A percentile compares a stretch with the other conserved stretches of the same genome.
Evolutionary conservation across 2,329 filamentous ascomycete genomes (phyloP).

Genomic region (Trichoderma hamatum): DNA sequence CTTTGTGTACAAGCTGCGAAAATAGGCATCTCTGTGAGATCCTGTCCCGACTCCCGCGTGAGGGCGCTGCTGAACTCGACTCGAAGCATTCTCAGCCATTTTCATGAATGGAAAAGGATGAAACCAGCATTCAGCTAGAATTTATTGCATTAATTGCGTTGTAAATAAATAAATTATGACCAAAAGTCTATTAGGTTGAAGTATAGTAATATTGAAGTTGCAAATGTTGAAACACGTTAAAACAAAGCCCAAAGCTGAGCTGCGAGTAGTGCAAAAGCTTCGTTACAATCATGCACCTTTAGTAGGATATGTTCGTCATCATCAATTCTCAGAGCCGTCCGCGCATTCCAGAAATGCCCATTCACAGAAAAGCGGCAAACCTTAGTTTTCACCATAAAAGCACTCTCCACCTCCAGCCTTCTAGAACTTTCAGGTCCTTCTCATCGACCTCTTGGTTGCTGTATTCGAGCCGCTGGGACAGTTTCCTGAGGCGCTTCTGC

Average conservation of each 20-base stretch:
- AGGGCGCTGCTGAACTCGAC: background rate
- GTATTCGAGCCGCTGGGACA: constrained; percentile 52
- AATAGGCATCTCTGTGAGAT: constrained; percentile 37
- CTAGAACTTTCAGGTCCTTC: constrained; percentile 52
- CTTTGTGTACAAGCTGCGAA: constrained; percentile 45
- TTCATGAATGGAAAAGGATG: background rate
- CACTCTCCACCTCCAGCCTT: constrained; percentile 61
- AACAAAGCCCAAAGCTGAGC: background rate
- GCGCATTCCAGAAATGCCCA: constrained; percentile 4
- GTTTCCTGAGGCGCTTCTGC: constrained; percentile 52
- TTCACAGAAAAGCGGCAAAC: constrained; percentile 11
- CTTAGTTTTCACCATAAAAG: constrained; percentile 42
- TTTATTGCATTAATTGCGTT: background rate
- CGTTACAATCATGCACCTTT: constrained; percentile 40
- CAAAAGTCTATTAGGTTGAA: background rate
- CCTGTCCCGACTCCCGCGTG: background rate
- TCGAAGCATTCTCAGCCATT: background rate
- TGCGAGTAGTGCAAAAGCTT: constrained; percentile 30
- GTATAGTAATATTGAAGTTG: background rate
- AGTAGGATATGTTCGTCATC: constrained; percentile 32
- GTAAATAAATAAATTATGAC: background rate
- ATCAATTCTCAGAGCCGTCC: constrained; percentile 4
- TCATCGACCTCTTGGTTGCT: constrained; percentile 52
- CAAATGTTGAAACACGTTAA: background rate
- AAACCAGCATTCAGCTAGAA: background rate